Base-by-base conservation (phyloP, 345 rosid genomes). In the Aethionema arabicum region DNA sequence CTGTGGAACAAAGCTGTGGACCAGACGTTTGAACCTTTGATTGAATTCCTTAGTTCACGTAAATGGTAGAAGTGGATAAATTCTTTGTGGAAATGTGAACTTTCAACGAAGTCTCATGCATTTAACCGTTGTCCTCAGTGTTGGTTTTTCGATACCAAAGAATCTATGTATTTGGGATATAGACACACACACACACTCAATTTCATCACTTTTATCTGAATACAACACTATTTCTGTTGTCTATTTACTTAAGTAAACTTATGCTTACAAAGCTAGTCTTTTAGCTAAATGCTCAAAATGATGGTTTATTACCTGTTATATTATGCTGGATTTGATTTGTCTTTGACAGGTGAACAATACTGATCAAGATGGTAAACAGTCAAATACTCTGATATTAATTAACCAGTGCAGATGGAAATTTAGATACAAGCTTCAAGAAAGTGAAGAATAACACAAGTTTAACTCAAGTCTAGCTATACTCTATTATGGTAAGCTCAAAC, bases 1-100 rank as follows among this genome's bases (percentile, higher is more conserved):
- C 11, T 77, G 61, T 86, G 99, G 97, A 84, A 90, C 87, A 80
- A 76, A 79, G 77, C 93, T 51, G 95, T 90, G 63, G 97, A 95
- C 56, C 77, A 77, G 75, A 74, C 85, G 52, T 83, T 90, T 51
- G 84, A 79, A 56, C 88, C 93, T 38, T 56, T 82, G 7, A 79
- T 93, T 63, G 79, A 76, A 32, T 80, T 73, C 45, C 70, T 86
- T 54, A 81, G 85, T 66, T 87, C 97, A 3, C 85, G 87, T 52
- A 79, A 78, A 61, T 84, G 82, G 86, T 84, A 85, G 72, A 65
- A 29, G 30, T 57, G 52, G 29, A 32, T 52, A 4, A 21, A 4
- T 35, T 30, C 45, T 59, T 59, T 59, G 7, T 47, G 49, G 13
- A 30, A 36, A 51, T 35, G 54, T 30, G 48, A 32, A 38, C 35